Evolutionary conservation across 768 basidiomycete species (phyloP).

Genomic region (Calocybe indica): DNA sequence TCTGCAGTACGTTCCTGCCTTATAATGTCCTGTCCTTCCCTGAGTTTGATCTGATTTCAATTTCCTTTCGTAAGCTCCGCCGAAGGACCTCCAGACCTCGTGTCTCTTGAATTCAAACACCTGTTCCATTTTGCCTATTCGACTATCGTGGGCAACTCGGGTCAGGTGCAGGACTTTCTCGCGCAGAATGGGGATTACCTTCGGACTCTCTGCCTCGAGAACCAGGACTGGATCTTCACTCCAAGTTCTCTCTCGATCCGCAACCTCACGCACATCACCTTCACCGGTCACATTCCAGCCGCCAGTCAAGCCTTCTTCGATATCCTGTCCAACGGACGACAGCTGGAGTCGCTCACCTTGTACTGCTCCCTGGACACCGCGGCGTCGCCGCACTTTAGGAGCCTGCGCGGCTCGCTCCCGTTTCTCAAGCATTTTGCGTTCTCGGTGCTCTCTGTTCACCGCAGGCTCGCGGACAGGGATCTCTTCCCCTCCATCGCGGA

Average conservation of each 20-base stretch:
- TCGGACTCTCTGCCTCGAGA: conserved; percentile 49
- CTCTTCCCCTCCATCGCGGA: conserved; percentile 66
- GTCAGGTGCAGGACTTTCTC: conserved; percentile 40
- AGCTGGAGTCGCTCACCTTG: conserved; percentile 57
- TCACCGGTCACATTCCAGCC: conserved; percentile 48
- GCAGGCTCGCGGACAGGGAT: conserved; percentile 47
- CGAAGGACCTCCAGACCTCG: conserved; percentile 38
- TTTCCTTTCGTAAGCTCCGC: conserved; percentile 27
- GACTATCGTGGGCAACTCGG: conserved; percentile 34
- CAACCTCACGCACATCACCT: conserved; percentile 59
- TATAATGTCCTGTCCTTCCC: not conserved
- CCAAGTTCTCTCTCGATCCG: conserved; percentile 46
- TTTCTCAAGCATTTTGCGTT: conserved; percentile 65
- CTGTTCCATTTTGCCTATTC: conserved; percentile 55
- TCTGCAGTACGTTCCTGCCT: conserved; percentile 33
- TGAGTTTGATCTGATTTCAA: not conserved
- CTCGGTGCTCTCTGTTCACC: conserved; percentile 34
- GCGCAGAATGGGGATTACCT: conserved; percentile 46
- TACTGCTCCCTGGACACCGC: conserved; percentile 48
- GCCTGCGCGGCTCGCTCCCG: conserved; percentile 38
- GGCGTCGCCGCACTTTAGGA: conserved; percentile 45
- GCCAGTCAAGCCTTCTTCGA: conserved; percentile 49
- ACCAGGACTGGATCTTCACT: conserved; percentile 54
- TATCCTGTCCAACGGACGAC: conserved; percentile 54
- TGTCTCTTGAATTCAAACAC: conserved; percentile 44